Percentiles rank a stretch among this genome's conserved stretches.
Conservation (phyloP, 768 basidiomycete species). For the Botryobasidium botryosum region DNA sequence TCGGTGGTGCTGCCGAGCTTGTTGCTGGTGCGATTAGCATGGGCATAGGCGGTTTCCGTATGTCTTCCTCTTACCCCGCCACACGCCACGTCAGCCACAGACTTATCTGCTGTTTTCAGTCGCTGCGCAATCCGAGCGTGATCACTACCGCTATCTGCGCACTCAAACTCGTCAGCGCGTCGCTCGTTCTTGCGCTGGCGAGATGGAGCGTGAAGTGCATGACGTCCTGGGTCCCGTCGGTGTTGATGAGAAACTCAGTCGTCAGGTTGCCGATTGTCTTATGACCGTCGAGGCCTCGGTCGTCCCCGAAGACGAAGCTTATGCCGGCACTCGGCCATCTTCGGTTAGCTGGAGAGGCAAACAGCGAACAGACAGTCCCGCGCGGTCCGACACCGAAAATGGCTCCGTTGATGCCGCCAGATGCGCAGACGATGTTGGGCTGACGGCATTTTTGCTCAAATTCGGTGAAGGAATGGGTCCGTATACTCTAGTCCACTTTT, state of each 20-base stretch:
- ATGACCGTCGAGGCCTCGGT: slow-evolving; percentile 24
- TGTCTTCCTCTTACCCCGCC: slow-evolving; percentile 9
- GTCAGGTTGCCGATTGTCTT: slow-evolving; percentile 60
- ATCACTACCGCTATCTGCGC: slow-evolving; percentile 74
- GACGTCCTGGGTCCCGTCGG: slow-evolving; percentile 80
- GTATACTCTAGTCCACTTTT: slow-evolving; percentile 18
- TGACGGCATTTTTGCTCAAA: slow-evolving; percentile 88
- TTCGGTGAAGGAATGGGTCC: slow-evolving; percentile 85
- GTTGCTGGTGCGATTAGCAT: slow-evolving; percentile 94
- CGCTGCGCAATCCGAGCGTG: slow-evolving; percentile 90
- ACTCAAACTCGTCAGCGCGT: slow-evolving; percentile 66
- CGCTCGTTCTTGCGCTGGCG: slow-evolving; percentile 74
- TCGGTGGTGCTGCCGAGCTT: slow-evolving; percentile 90
- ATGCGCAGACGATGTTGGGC: slow-evolving; percentile 65
- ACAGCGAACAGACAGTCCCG: neutral
- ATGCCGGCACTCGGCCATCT: slow-evolving; percentile 13
- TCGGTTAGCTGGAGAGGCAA: neutral
- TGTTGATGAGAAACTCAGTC: slow-evolving; percentile 66
- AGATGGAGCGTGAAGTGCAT: slow-evolving; percentile 91
- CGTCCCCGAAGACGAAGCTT: slow-evolving; percentile 36
- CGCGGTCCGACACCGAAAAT: slow-evolving; percentile 4
- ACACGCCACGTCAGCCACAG: neutral
- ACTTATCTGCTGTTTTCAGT: slow-evolving; percentile 21
- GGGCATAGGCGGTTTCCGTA: slow-evolving; percentile 90
- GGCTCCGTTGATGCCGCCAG: slow-evolving; percentile 16